Base-by-base conservation (phyloP, 2,329 filamentous ascomycete genomes). In the Phyllosticta citriasiana region DNA sequence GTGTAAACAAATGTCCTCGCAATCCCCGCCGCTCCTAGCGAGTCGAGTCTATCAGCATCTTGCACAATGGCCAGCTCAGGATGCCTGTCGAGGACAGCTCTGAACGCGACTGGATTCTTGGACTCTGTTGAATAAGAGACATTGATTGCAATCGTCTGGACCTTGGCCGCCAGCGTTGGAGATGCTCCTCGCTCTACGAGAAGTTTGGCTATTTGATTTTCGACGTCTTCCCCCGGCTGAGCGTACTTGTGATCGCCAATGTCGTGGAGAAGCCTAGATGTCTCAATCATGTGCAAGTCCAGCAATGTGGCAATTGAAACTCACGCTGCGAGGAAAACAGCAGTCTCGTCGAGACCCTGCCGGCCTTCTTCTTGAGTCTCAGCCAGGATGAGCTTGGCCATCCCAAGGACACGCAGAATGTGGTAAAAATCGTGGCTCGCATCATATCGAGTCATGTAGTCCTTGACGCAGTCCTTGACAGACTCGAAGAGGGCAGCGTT, bases 1-100 rank as follows among this genome's bases (percentile, higher is more conserved):
- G 88, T 84, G 71, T 85, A 97, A 0, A 87, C 85, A 71, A 94
- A 92, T 51, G 83, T 84, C 53, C 93, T 79, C 2, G 84, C 92
- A 61, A 96, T 86, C 0, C 93, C 93, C 30, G 97, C 83, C 0
- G 89, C 90, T 0, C 92, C 93, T 57, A 97, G 86, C 3, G 91
- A 89, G 75, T 97, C 93, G n/a, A 97, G 78, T 6, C 92, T 81
- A 76, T 97, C 93, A 3, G 92, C 92, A 73, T 97, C 93, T 75
- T 97, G 92, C 33, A 97, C 91, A 55, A 96, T 83, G 0, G 84
- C 91, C 35, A 94, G 77, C 72, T 94, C 90, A 1, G 89, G 89
- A 71, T 88, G 78, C 30, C 75, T 69, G 5, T 70, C 71, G n/a
- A 95, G 78, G n/a, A 92, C 78, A 1, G 76, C 73, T n/a, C 73